Base-by-base conservation (phyloP, 495 filamentous ascomycete genomes). In the Polyplosphaeria fusca region DNA sequence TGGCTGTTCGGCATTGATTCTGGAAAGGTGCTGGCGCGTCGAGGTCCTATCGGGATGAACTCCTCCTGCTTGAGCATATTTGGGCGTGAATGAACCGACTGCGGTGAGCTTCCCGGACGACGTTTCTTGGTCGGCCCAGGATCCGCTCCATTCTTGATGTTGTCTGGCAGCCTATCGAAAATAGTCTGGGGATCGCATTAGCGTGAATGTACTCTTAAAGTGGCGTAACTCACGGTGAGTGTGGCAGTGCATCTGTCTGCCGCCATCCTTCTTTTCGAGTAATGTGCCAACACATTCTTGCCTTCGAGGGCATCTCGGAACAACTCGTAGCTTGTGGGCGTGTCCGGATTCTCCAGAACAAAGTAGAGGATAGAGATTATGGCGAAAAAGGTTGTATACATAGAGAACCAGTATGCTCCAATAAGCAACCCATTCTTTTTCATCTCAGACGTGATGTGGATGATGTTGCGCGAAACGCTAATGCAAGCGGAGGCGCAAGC, bases 351-450 rank as follows among this genome's bases (percentile, higher is more conserved):
- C 70, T 96, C 92, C 13, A 96, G 71, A 0, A 89, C 89, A 64
- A 86, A 96, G 72, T 91, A 98, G 13, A 96, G 75, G 52, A 97
- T 73, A 0, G 91, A 90, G 9, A 98, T 76, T 39, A 96, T 90
- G 20, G 91, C 86, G 69, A 96, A 97, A 73, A 96, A 97, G 13
- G 89, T 88, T 2, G 93, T 95, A 62, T 96, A 97, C 73, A 96
- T 89, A 43, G 86, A 87, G 63, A 96, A 96, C 93, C 93, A 98
- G 72, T 91, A 95, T 0, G 91, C 88, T 0, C 93, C 93, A 63
- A 88, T 87, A 20, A 98, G 79, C 11, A 94, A 76, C 0, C 84
- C 85, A 60, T 84, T 79, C 65, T 84, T 86, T 57, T 91, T 89
- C 83, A 97, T 96, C 60, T 93, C 87, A 24, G 82, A 82, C 2